Conservation (phyloP, 331 rosid species). For the Prunus yedoensis region DNA sequence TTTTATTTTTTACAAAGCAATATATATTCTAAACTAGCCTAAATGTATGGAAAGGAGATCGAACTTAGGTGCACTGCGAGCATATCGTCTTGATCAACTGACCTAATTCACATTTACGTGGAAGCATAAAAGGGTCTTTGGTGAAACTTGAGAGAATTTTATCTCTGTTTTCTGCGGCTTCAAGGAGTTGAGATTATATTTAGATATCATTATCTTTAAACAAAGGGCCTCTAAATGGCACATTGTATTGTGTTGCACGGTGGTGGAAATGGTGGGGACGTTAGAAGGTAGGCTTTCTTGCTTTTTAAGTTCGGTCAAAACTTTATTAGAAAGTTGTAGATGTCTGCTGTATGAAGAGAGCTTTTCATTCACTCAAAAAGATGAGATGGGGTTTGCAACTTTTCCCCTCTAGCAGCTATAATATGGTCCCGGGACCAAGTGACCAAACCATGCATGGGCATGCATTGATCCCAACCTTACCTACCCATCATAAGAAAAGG, state of each 20-base stretch:
- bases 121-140: not conserved
- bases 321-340: not conserved
- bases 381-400: not conserved
- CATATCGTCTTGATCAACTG: accelerated
- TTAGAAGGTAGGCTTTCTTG: not conserved
- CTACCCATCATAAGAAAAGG: not conserved
- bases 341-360: not conserved
- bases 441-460: slow-evolving; percentile 3
- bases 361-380: not conserved
- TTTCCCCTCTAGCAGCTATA: not conserved
- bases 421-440: slow-evolving; percentile 8
- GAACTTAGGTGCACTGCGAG: too few relatives aligned
- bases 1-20: too few relatives aligned
- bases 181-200: not conserved
- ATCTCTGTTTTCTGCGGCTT: not conserved
- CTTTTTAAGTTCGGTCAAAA: not conserved
- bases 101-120: not conserved
- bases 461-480: not conserved
- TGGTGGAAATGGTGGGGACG: not conserved
- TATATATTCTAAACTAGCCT: too few relatives aligned
- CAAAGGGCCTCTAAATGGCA: not conserved
- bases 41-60: too few relatives aligned
- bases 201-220: too few relatives aligned
- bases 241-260: not conserved
- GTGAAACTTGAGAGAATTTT: not conserved